Evolutionary conservation across 192 early-diverging fungal genomes (phyloP).

Genomic region (Backusella sp.): DNA sequence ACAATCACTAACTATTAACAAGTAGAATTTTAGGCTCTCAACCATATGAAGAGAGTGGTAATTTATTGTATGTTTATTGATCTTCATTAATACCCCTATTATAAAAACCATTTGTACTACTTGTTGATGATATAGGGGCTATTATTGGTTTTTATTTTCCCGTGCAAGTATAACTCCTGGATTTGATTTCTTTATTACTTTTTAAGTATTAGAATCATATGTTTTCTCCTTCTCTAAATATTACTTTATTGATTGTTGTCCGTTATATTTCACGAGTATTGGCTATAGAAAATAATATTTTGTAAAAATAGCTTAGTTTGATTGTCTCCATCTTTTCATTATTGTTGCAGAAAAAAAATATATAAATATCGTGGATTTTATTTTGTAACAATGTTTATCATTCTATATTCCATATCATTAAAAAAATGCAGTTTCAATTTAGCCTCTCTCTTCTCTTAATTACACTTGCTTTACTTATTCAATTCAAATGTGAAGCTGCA

Average conservation of each 20-base stretch:
- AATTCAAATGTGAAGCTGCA: not conserved
- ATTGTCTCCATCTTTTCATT: not conserved
- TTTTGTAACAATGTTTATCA: not conserved
- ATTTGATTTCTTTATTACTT: constrained; percentile 3
- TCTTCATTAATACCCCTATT: not conserved
- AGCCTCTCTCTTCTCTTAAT: not conserved
- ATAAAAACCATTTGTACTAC: not conserved
- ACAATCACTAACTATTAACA: not conserved
- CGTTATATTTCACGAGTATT: not conserved
- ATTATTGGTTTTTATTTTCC: not conserved
- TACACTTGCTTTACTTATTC: not conserved
- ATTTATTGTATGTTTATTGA: not conserved
- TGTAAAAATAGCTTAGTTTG: not conserved
- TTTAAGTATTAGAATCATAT: not conserved
- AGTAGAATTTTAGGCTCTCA: not conserved
- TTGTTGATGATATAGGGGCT: not conserved
- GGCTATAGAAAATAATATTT: not conserved
- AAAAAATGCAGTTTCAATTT: not conserved
- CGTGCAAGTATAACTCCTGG: not conserved
- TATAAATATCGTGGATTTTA: not conserved
- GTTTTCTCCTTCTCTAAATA: constrained; percentile 4
- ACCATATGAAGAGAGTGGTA: not conserved
- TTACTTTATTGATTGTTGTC: not conserved
- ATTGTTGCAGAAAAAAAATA: not conserved
- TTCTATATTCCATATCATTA: not conserved